Base-by-base conservation (phyloP, 2,329 filamentous ascomycete genomes). In the Cephalotrichum gorgonifer region DNA sequence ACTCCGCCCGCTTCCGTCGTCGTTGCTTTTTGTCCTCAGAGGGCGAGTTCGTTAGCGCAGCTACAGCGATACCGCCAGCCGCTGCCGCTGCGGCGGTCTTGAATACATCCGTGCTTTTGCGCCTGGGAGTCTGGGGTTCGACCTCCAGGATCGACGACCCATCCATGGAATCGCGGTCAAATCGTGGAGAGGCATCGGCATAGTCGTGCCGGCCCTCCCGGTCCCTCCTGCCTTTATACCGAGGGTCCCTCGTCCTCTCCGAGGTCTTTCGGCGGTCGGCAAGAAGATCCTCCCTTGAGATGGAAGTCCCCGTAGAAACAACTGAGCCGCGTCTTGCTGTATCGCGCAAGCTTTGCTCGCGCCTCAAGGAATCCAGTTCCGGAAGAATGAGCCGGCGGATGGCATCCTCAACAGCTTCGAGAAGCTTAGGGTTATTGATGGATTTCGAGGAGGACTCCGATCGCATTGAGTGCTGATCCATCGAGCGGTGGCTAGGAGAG, bases 401-500 rank as follows among this genome's bases (percentile, higher is more conserved):
- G 14, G 89, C 89, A 66, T 95, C 89, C 67, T 96, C 90, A 3
- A 96, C 90, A 0, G 89, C 93, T 59, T 93, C 87, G 2, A 96
- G 75, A 2, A 96, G 70, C 61, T 88, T 93, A 0, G 90, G 90
- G 59, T 96, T 95, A 67, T 94, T 95, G 62, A 94, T 87, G 0
- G 87, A 91, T 23, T 69, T 66, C 48, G 76, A 79, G 26, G 77
- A 79, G 23, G 65, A 65, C 7, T 66, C 68, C 1, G 73, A 76
- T 49, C 69, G 71, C 52, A 71, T 64, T 30, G 76, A 77, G 59
- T 76, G 71, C 53, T 75, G 71, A 54, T 79, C 75, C 51, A 72
- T 64, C 1, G 76, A 79, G 43, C 74, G 73, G 55, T 80, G 75
- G 60, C 72, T 78, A 30, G 72, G 67, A 6, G 74, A 68, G 17